Base-by-base conservation (phyloP, 345 rosid species). In the Punica granatum region DNA sequence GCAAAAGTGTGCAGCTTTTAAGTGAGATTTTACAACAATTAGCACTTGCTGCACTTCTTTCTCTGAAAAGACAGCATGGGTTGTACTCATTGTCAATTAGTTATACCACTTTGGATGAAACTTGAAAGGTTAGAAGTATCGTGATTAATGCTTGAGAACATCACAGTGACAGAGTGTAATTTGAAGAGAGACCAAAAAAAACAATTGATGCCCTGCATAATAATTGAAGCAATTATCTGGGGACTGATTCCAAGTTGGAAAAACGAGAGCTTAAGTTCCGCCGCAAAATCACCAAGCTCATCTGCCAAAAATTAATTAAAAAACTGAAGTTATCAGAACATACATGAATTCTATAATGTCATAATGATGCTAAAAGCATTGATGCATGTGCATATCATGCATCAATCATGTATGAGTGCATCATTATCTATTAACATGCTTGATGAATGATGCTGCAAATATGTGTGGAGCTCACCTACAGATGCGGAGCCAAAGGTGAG, bases 191-290 rank as follows among this genome's bases (percentile, higher is more conserved):
- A 56, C 42, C 42, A 21, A 15, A 42, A 66, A 68, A 36, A 31
- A 23, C n/a, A 14, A 56, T n/a, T n/a, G 31, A 33, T 49, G 69
- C 90, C 97, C 96, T 90, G 97, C 97, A 90, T 88, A 63, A 90
- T 67, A 66, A 93, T 90, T 21, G 94, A 93, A 73, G 94, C 94
- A 59, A 90, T 72, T 26, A 88, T 93, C 79, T 86, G 94, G 36
- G 97, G 98, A 81, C 92, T 89, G 76, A 90, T 90, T 69, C 98
- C 98, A 74, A 93, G 98, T 85, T 90, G 98, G 71, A 93, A 93
- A 70, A 88, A 73, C 0, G 97, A 93, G 75, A 93, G 84, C 83
- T 93, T 90, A 64, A 93, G 84, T 77, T 84, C 90, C 67, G 94
- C 71, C 67, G 88, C 75, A 70, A 89, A 81, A 69, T 87, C 94